Conservation (phyloP, 345 rosid species). For the Pelargonium nanum region DNA sequence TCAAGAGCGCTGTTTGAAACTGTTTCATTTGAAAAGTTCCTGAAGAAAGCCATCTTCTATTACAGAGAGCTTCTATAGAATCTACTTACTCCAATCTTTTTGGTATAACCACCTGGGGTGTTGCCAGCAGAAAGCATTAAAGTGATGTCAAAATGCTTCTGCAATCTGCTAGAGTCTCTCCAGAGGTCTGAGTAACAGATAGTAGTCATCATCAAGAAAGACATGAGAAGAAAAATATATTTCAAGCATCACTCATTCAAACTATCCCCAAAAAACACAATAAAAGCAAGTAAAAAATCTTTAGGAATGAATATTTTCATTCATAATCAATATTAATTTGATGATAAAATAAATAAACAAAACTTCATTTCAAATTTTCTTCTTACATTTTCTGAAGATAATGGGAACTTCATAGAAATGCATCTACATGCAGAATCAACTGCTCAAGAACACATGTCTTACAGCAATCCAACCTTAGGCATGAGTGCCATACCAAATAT, state of each 20-base stretch:
- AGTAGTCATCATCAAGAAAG: conserved; percentile 6
- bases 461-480: background rate
- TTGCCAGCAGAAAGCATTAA: conserved; percentile 1
- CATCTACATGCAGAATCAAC: background rate
- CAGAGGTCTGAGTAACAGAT: conserved; percentile 16
- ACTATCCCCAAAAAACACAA: background rate
- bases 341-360: background rate
- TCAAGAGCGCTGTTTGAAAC: conserved; percentile 49
- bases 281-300: background rate
- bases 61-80: conserved; percentile 31
- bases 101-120: background rate
- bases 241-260: background rate
- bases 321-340: no score
- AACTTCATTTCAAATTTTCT: background rate
- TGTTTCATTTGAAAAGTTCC: conserved; percentile 53
- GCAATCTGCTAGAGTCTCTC: conserved; percentile 10
- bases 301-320: background rate
- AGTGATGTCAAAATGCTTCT: conserved; percentile 4
- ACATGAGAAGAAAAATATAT: background rate
- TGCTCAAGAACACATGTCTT: background rate
- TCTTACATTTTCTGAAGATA: background rate
- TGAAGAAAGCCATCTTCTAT: conserved; percentile 73
- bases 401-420: background rate
- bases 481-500: background rate
- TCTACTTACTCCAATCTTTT: background rate